These are phyloP conservation scores for Pseudisothecium myosuroides DNA, from an alignment of 225 moss, liverwort and hornwort species.

Conservation along the genomic window DNA sequence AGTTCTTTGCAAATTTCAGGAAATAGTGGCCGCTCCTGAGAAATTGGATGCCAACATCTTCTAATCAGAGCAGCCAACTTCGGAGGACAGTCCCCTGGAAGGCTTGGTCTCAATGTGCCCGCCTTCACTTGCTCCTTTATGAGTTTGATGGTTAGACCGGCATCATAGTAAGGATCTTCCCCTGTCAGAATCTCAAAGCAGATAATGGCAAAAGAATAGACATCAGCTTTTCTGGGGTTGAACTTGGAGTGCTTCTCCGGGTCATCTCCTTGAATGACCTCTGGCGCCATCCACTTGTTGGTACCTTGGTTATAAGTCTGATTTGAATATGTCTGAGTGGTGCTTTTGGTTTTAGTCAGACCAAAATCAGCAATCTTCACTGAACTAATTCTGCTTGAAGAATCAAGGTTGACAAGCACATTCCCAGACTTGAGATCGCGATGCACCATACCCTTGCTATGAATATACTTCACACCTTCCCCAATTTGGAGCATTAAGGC, in stretches of 20 bases:
- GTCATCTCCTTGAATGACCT: not conserved
- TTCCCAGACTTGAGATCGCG: not conserved
- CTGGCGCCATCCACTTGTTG: not conserved
- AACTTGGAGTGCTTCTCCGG: accelerated
- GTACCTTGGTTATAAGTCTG: not conserved
- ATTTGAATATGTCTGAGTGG: not conserved
- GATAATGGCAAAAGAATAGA: not conserved
- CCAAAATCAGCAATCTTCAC: not conserved
- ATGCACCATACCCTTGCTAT: not conserved
- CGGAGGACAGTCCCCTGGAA: not conserved
- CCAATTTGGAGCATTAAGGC: not conserved
- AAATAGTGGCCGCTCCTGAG: not conserved
- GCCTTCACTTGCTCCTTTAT: not conserved
- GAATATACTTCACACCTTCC: not conserved
- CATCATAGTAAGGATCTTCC: not conserved
- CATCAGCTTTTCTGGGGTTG: not conserved
- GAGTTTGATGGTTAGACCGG: accelerated
- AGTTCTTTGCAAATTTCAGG: not conserved
- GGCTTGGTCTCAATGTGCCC: not conserved
- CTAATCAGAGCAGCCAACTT: not conserved
- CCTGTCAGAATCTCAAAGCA: not conserved
- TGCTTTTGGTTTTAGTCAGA: not conserved
- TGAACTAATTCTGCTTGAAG: not conserved
- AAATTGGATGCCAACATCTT: not conserved
- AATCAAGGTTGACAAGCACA: not conserved